phyloP scores from a whole-genome alignment of 306 rosid genomes.

The Prunus davidiana region DNA sequence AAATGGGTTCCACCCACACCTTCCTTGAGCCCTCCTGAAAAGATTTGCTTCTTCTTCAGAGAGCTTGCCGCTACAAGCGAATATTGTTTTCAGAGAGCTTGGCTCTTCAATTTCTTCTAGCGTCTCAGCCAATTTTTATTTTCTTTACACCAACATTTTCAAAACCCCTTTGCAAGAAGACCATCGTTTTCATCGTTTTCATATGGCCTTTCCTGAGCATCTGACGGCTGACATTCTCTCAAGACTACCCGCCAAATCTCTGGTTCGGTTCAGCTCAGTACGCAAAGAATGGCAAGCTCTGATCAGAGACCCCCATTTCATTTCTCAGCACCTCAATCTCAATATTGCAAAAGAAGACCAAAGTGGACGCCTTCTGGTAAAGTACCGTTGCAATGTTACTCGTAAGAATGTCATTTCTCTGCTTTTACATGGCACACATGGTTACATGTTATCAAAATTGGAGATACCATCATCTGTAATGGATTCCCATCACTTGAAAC shows the following conservation, averaged over 20 bases:
- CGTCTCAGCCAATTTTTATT: not conserved
- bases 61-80: no score
- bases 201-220: not conserved
- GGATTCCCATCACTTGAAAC: not conserved
- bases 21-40: no score
- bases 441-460: not conserved
- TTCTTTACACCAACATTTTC: not conserved
- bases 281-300: not conserved
- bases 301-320: not conserved
- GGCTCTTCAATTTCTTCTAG: not conserved
- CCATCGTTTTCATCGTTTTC: no score
- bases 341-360: not conserved
- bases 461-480: not conserved
- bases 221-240: not conserved
- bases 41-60: no score
- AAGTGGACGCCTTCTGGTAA: not conserved
- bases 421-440: not conserved
- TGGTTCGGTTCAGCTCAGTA: not conserved
- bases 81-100: no score
- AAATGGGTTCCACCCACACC: no score
- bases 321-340: not conserved
- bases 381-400: not conserved
- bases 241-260: not conserved
- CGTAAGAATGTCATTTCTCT: not conserved
- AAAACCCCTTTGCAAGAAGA: not conserved